phyloP scores from a whole-genome alignment of 345 rosid genomes.

The Cardamine occulta region DNA sequence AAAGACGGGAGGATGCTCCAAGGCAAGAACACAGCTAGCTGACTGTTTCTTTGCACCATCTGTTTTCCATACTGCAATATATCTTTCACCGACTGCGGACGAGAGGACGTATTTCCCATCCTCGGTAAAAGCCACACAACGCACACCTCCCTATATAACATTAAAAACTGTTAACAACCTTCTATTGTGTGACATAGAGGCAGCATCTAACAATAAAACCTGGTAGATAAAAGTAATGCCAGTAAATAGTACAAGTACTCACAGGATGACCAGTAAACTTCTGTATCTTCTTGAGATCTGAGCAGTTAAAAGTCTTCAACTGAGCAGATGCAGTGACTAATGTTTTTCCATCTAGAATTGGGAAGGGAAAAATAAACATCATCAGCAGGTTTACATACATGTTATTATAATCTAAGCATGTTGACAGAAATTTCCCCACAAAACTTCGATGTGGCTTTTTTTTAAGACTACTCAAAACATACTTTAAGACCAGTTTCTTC shows the following conservation, averaged over 20 bases:
- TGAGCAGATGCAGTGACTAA: constrained; percentile 86
- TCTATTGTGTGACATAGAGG: not conserved
- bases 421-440: not conserved
- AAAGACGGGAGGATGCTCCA: constrained; percentile 92
- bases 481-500: not conserved
- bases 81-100: constrained; percentile 81
- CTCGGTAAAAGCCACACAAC: constrained; percentile 72
- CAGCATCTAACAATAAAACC: not conserved
- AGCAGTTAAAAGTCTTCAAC: constrained; percentile 68
- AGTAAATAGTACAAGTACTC: constrained; percentile 41
- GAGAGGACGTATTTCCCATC: constrained; percentile 83
- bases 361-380: constrained; percentile 22
- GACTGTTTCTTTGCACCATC: constrained; percentile 77
- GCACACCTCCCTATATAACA: constrained; percentile 70
- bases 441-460: constrained; percentile 12
- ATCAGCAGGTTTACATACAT: constrained; percentile 26
- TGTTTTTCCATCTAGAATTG: constrained; percentile 64
- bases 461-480: not conserved
- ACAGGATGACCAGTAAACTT: constrained; percentile 96
- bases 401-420: not conserved
- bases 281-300: constrained; percentile 76
- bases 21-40: constrained; percentile 87
- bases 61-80: constrained; percentile 76
- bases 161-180: constrained; percentile 1
- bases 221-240: not conserved